A percentile compares a stretch with the other conserved stretches of the same genome.
These are phyloP conservation scores for Fusarium keratoplasticum DNA, from an alignment of 2,329 filamentous ascomycete genomes.

Conservation along the genomic window DNA sequence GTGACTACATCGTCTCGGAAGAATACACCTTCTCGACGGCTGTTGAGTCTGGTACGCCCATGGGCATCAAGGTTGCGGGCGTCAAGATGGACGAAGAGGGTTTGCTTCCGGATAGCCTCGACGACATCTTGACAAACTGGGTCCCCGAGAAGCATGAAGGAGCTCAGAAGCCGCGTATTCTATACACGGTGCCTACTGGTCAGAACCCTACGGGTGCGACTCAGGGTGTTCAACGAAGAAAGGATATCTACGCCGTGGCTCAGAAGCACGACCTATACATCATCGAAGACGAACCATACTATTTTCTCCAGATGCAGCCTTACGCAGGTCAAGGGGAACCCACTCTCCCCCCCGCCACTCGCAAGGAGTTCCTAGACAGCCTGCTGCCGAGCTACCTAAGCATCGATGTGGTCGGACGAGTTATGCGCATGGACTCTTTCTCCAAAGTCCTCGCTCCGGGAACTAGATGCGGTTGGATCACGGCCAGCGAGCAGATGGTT, in stretches of 20 bases:
- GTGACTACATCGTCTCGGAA: background rate
- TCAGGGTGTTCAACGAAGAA: background rate
- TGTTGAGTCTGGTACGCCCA: background rate
- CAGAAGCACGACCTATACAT: background rate
- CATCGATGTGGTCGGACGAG: background rate
- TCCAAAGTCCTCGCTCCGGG: background rate
- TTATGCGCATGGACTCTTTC: background rate
- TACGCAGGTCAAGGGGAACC: background rate
- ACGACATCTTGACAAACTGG: background rate
- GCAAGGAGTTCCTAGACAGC: background rate
- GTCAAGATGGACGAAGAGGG: background rate
- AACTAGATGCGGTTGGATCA: background rate
- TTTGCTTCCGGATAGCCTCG: background rate
- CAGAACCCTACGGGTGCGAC: background rate
- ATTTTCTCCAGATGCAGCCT: background rate
- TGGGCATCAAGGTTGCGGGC: background rate
- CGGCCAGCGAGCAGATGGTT: background rate
- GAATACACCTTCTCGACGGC: background rate
- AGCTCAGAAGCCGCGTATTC: background rate
- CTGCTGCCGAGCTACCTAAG: background rate
- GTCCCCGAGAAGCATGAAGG: background rate
- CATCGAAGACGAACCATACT: background rate
- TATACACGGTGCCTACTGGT: background rate
- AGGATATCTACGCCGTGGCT: background rate
- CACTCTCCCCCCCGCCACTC: background rate